A percentile compares a stretch with the other conserved stretches of the same genome.
Conservation (phyloP, 257 asterid species). For the Agastache rugosa region DNA sequence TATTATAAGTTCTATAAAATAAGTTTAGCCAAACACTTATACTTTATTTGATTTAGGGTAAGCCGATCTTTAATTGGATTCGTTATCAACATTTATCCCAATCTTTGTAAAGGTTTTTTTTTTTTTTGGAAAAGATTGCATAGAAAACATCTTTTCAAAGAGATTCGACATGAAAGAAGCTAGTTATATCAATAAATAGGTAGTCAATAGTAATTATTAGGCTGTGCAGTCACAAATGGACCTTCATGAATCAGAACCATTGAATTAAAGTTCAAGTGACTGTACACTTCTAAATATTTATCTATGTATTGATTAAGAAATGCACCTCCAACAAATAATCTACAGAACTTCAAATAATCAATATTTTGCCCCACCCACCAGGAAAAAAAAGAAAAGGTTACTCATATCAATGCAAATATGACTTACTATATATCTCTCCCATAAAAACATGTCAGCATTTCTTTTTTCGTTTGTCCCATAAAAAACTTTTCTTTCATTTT, state of each 20-base stretch:
- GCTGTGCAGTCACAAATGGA: conserved; percentile 36
- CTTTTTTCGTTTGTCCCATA: no score
- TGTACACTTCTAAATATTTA: not conserved
- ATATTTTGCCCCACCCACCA: not conserved
- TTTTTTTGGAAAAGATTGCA: not conserved
- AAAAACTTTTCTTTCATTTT: no score
- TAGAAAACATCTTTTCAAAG: conserved; percentile 43
- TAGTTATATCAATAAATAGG: conserved; percentile 17
- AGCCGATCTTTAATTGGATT: no score
- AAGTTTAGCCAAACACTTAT: no score
- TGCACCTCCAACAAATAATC: not conserved
- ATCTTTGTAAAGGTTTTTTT: no score
- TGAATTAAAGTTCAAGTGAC: conserved; percentile 28
- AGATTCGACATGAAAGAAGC: conserved; percentile 38
- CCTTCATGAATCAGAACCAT: conserved; percentile 26
- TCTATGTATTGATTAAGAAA: conserved; percentile 4
- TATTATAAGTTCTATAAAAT: no score
- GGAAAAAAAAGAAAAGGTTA: no score
- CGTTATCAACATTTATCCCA: no score
- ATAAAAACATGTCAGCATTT: no score
- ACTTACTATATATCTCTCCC: no score
- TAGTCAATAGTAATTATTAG: conserved; percentile 38
- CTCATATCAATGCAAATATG: no score
- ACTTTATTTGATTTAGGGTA: no score
- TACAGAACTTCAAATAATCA: not conserved